Conservation (phyloP, 2,329 filamentous ascomycete species). For the Alternaria sp. region DNA sequence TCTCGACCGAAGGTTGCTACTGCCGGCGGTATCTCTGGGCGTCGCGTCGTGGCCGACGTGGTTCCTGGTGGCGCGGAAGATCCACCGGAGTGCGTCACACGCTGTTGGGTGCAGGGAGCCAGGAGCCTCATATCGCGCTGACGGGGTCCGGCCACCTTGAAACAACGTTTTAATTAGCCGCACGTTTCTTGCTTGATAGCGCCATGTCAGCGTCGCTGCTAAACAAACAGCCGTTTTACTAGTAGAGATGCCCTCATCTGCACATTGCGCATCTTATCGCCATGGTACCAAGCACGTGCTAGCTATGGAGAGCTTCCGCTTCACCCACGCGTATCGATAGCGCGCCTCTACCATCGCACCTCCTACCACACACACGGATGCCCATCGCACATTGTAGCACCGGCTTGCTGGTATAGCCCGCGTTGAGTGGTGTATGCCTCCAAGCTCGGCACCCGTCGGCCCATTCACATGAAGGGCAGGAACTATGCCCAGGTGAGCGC, state of each 20-base stretch:
- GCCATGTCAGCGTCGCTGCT: background rate
- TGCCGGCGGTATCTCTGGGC: conserved; percentile 11
- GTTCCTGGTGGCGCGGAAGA: conserved; percentile 38
- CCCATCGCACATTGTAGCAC: background rate
- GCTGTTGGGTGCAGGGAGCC: conserved; percentile 9
- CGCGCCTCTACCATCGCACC: background rate
- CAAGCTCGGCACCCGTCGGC: conserved; percentile 8
- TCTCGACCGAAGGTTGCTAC: background rate
- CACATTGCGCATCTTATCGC: background rate
- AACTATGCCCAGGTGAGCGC: background rate
- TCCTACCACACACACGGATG: background rate
- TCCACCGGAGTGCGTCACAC: conserved; percentile 30
- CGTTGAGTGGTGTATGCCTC: background rate
- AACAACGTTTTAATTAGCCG: conserved; percentile 12
- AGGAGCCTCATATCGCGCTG: conserved; percentile 10
- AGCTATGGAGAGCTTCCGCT: background rate
- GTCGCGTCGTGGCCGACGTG: conserved; percentile 24
- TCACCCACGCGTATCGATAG: background rate
- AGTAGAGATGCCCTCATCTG: background rate
- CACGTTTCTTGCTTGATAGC: background rate
- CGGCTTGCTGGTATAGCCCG: background rate
- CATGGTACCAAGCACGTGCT: background rate
- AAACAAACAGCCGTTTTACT: background rate
- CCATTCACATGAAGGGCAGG: conserved; percentile 6
- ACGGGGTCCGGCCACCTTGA: conserved; percentile 7